Conservation (phyloP, 768 basidiomycete genomes). For the Cystobasidium ongulense region DNA sequence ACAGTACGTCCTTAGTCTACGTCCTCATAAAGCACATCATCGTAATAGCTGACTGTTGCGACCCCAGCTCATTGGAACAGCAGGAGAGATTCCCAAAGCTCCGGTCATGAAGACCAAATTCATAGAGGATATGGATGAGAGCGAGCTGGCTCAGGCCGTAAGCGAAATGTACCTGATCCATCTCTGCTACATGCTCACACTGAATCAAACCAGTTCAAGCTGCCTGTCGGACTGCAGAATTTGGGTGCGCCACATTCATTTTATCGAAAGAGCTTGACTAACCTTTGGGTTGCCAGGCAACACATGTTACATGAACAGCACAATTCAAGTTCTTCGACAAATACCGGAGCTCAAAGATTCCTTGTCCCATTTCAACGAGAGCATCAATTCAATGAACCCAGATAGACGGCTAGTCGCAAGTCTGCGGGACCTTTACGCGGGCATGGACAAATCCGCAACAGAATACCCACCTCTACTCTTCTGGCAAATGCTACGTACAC, state of each 20-base stretch:
- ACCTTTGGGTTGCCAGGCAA: constrained; percentile 60
- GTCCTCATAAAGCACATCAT: not conserved
- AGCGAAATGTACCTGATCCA: not conserved
- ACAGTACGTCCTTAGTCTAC: constrained; percentile 50
- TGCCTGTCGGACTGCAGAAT: constrained; percentile 74
- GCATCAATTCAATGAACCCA: not conserved
- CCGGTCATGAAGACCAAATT: constrained; percentile 72
- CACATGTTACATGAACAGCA: constrained; percentile 96
- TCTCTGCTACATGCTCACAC: constrained; percentile 16
- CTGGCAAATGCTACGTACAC: constrained; percentile 54
- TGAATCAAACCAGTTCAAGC: constrained; percentile 54
- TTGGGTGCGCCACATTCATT: constrained; percentile 34
- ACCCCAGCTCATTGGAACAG: constrained; percentile 67
- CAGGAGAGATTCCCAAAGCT: constrained; percentile 81
- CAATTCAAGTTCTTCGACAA: constrained; percentile 82
- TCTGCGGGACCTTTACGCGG: constrained; percentile 61
- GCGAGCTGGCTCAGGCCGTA: constrained; percentile 70
- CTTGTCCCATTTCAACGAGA: constrained; percentile 52
- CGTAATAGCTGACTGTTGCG: not conserved
- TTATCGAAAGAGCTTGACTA: not conserved
- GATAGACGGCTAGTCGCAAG: constrained; percentile 46
- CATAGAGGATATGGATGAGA: constrained; percentile 85
- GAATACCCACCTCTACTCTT: constrained; percentile 64
- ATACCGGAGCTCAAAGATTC: constrained; percentile 80
- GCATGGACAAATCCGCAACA: constrained; percentile 68